Evolutionary conservation across 2,329 filamentous ascomycete genomes (phyloP).

Genomic region (Fusarium haematococcum): DNA sequence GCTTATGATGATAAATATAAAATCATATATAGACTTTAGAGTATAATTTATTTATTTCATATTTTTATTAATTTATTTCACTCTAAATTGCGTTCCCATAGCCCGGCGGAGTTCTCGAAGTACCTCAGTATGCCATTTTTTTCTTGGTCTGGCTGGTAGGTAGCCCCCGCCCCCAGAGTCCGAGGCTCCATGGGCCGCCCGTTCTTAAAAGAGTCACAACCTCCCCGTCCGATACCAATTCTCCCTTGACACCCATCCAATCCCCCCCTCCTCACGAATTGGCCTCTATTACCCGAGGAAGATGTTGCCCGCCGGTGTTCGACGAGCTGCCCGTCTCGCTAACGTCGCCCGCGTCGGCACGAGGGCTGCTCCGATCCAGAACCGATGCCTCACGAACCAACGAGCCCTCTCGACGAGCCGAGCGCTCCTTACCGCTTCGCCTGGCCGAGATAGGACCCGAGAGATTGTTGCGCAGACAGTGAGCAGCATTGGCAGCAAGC

Average conservation of each 20-base stretch:
- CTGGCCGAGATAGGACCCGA: constrained; percentile 45
- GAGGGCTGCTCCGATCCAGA: constrained; percentile 36
- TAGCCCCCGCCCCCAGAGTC: constrained; percentile 26
- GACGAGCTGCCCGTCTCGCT: constrained; percentile 47
- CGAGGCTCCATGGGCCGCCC: constrained; percentile 4
- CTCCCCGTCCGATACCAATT: background rate
- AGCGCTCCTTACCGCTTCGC: constrained; percentile 33
- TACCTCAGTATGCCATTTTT: no score
- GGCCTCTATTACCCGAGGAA: constrained; percentile 27
- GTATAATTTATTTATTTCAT: no score
- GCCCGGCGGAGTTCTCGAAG: no score
- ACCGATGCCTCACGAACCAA: constrained; percentile 43
- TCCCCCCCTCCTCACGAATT: constrained; percentile 35
- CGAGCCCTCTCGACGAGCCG: constrained; percentile 42
- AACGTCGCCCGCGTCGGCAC: constrained; percentile 23
- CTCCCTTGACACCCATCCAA: constrained; percentile 6
- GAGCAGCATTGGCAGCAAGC: constrained; percentile 95
- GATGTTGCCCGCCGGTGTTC: constrained; percentile 60
- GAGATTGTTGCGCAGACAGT: constrained; percentile 68
- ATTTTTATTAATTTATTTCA: no score
- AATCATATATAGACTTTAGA: no score
- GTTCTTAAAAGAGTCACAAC: constrained; percentile 21
- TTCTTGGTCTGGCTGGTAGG: background rate
- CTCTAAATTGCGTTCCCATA: no score
- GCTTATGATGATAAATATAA: no score